Conservation (phyloP, 2,329 filamentous ascomycete genomes). For the Trichoderma semiorbis region DNA sequence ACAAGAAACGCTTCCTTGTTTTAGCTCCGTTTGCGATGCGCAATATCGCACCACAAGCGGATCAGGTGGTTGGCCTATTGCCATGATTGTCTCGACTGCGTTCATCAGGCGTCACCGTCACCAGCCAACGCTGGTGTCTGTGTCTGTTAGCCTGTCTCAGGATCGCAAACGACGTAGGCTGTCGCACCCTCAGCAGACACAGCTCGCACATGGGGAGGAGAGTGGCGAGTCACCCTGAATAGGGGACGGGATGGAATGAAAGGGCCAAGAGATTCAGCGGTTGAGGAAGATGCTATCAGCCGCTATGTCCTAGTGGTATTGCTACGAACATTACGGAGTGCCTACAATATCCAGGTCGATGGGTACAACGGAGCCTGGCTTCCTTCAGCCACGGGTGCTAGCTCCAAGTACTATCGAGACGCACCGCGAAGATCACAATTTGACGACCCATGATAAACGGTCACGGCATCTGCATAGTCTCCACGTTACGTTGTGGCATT, state of each 20-base stretch:
- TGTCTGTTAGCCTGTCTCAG: background rate
- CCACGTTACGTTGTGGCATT: background rate
- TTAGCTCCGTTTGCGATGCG: background rate
- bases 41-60: background rate
- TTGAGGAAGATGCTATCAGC: background rate
- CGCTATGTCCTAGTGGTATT: background rate
- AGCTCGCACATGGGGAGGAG: background rate
- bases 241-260: background rate
- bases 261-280: background rate
- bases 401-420: background rate
- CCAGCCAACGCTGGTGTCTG: background rate
- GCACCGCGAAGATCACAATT: constrained; percentile 8
- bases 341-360: background rate
- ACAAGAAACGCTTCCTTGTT: background rate
- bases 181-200: background rate
- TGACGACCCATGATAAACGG: background rate
- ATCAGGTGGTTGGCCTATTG: background rate
- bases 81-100: background rate
- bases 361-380: background rate
- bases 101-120: background rate
- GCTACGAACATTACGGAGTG: background rate
- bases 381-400: background rate
- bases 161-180: background rate
- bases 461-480: background rate
- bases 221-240: background rate